Conservation (phyloP, 257 asterid genomes). For the Capsicum baccatum region DNA sequence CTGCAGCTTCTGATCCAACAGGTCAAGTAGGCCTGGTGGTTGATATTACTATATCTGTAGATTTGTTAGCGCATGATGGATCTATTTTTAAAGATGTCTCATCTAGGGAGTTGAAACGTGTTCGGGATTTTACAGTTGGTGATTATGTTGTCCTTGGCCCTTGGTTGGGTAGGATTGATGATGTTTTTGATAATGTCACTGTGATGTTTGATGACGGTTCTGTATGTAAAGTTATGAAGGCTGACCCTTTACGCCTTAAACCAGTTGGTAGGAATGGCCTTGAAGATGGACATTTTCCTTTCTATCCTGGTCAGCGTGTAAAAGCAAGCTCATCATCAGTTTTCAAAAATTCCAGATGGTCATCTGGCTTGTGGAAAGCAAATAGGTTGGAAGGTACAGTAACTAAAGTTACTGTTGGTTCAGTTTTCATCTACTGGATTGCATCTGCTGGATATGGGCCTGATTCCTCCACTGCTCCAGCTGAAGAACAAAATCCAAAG, state of each 20-base stretch:
- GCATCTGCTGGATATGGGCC: slow-evolving; percentile 98
- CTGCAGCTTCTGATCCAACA: slow-evolving; percentile 88
- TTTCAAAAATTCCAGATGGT: slow-evolving; percentile 94
- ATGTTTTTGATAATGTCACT: slow-evolving; percentile 86
- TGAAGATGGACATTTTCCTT: slow-evolving; percentile 95
- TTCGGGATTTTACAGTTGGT: slow-evolving; percentile 85
- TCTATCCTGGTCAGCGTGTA: slow-evolving; percentile 97
- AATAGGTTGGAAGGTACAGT: slow-evolving; percentile 90
- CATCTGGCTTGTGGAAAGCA: slow-evolving; percentile 94
- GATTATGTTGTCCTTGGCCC: slow-evolving; percentile 95
- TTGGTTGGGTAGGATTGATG: slow-evolving; percentile 99
- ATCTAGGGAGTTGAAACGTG: slow-evolving; percentile 68
- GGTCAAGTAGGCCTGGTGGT: slow-evolving; percentile 97
- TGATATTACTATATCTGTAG: slow-evolving; percentile 68
- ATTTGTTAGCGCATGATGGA: slow-evolving; percentile 71
- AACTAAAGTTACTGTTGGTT: slow-evolving; percentile 89
- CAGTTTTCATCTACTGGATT: slow-evolving; percentile 91
- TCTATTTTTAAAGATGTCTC: slow-evolving; percentile 58
- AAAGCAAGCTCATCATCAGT: slow-evolving; percentile 90
- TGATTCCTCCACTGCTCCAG: slow-evolving; percentile 76
- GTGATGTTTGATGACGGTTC: slow-evolving; percentile 96
- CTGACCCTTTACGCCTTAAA: slow-evolving; percentile 83
- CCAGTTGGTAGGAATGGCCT: slow-evolving; percentile 72
- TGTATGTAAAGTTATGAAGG: slow-evolving; percentile 88
- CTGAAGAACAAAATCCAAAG: slow-evolving; percentile 88